A percentile compares a stretch with the other conserved stretches of the same genome.
Conservation (phyloP, 1,139 yeast genomes). For the Geotrichum reessii region DNA sequence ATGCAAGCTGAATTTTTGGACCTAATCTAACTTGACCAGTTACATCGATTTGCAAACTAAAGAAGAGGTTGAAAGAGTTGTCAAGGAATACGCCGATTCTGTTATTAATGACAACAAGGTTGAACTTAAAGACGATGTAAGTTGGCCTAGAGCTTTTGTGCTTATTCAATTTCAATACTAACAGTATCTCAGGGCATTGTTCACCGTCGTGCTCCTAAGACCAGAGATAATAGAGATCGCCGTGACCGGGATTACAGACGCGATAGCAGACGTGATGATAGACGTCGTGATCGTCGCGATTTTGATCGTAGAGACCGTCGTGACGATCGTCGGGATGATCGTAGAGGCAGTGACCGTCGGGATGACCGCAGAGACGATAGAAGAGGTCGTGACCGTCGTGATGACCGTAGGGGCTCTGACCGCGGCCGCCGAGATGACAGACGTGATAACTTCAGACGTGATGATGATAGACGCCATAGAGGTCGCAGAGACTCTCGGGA, state of each 20-base stretch:
- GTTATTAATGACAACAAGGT: conserved; percentile 25
- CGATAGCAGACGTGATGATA: conserved; percentile 29
- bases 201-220: conserved; percentile 44
- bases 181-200: conserved; percentile 39
- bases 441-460: conserved; percentile 13
- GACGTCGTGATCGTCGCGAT: conserved; percentile 71
- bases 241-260: conserved; percentile 10
- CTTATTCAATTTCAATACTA: neutral
- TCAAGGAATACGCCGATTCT: conserved; percentile 25
- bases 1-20: neutral
- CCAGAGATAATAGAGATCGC: conserved; percentile 2
- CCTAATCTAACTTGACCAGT: conserved; percentile 15
- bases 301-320: conserved; percentile 32
- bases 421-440: conserved; percentile 16
- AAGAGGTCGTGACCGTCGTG: conserved; percentile 16
- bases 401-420: conserved; percentile 10
- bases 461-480: conserved; percentile 22
- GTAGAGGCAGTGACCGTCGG: conserved; percentile 20
- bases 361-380: conserved; percentile 20
- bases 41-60: conserved; percentile 28
- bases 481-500: conserved; percentile 18
- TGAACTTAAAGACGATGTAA: conserved; percentile 26
- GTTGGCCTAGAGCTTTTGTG: conserved; percentile 8
- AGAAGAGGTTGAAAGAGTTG: conserved; percentile 26
- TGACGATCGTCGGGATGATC: conserved; percentile 23